Evolutionary conservation across 768 basidiomycete genomes (phyloP), one percentile per base, ranked within the genome.

Genomic region (Rhizopogon rudus): DNA sequence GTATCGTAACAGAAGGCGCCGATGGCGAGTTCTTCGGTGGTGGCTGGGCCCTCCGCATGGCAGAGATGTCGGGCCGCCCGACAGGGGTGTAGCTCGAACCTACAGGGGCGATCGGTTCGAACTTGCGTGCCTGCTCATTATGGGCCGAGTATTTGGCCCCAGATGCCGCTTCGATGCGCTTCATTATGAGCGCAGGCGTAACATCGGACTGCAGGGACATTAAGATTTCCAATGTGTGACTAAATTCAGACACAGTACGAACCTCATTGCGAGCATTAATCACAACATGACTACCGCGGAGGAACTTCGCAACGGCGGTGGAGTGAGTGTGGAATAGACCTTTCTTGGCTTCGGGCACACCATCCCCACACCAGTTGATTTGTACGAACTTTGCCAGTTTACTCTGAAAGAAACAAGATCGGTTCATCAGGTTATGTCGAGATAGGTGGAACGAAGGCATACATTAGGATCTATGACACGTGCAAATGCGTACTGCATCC

Each of bases 361-460:
- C 96, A 65, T 96, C 95, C 43, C 96, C 96, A 62, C 93, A 93
- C 95, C 96, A 97, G 64, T 93, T 92, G 71, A 98, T 88, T 65
- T 96, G 91, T 14, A 98, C 93, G 58, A 95, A 92, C 74, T 97
- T 98, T 44, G 87, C 78, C 2, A 98, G 79, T 57, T 87, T 77
- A 65, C 81, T 91, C 89, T 96, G 62, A 51, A 54, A 28, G 44
- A 45, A 14, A 54, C 22, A 49, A 14, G 40, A 28, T 56, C 25
- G 54, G 46, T 5, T 4, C 16, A 1, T 48, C 33, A 16, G 20
- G 12, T 35, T 9, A 14, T 9, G 20, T 14, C 13, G 4, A 48
- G 14, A 5, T 22, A 5, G 8, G 14, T 20, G 2, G 14, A 22
- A 9, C 33, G 40, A 40, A 39, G 2, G 68, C 84, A 53, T 61